These are phyloP conservation scores for Xylariaceae sp. DNA, from an alignment of 2,329 filamentous ascomycete species.

Conservation along the genomic window DNA sequence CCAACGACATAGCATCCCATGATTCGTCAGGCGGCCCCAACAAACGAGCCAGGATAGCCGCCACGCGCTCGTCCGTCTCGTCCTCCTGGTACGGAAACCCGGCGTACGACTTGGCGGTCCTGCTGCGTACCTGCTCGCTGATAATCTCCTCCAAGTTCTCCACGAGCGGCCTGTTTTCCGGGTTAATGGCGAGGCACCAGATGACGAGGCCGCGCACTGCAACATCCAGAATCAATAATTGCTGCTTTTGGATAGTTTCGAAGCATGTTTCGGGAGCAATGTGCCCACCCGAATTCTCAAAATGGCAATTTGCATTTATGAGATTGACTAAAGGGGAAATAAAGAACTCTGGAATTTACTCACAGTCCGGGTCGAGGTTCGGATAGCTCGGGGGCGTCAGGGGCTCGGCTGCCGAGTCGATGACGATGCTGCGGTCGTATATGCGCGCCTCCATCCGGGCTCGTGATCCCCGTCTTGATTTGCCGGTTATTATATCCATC, in stretches of 20 bases:
- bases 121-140: background rate
- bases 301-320: no score
- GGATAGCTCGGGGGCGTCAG: background rate
- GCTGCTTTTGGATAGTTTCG: no score
- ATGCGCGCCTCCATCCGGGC: no score
- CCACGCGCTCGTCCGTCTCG: background rate
- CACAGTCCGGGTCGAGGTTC: background rate
- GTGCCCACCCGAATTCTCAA: no score
- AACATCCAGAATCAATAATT: no score
- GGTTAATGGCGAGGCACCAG: background rate
- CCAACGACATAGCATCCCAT: no score
- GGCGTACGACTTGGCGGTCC: background rate
- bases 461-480: background rate
- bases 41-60: background rate
- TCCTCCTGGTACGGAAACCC: no score
- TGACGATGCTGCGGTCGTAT: no score
- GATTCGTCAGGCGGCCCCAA: background rate
- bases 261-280: no score
- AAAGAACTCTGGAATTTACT: no score
- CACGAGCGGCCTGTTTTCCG: background rate
- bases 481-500: background rate
- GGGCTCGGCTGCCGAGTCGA: background rate
- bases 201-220: background rate
- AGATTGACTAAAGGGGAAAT: no score
- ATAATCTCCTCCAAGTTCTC: background rate